A percentile compares a stretch with the other conserved stretches of the same genome.
These are phyloP conservation scores for Apiotrichum montevideense DNA, from an alignment of 1,284 basidiomycete species.

Conservation along the genomic window DNA sequence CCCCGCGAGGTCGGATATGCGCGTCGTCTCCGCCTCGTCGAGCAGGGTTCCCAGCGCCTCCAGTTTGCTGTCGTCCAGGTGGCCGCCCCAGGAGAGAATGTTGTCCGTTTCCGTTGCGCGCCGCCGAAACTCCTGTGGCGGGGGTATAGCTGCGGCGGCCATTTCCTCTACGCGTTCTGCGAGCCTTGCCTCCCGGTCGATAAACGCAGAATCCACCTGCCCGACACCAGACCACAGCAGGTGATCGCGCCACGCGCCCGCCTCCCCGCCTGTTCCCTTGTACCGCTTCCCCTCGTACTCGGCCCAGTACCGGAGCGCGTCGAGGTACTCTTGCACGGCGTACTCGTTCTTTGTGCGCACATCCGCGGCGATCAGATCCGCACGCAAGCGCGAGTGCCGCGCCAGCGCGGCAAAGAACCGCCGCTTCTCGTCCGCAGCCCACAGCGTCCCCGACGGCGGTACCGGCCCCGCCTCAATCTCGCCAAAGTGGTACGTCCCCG, in stretches of 20 bases:
- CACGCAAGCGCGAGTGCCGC: slow-evolving; percentile 60
- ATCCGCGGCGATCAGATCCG: slow-evolving; percentile 63
- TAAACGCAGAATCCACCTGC: no score
- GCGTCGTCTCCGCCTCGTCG: neutral
- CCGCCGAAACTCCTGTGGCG: no score
- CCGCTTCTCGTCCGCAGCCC: slow-evolving; percentile 62
- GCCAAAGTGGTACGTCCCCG: no score
- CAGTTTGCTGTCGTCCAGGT: no score
- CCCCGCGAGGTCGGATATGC: neutral
- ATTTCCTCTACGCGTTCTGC: no score
- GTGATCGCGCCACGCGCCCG: slow-evolving; percentile 13
- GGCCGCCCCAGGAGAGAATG: no score
- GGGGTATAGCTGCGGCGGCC: no score
- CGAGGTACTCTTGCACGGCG: slow-evolving; percentile 59
- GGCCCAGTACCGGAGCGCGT: slow-evolving; percentile 45
- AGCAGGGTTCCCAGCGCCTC: neutral
- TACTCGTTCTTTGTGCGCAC: slow-evolving; percentile 56
- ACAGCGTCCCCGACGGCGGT: slow-evolving; percentile 44
- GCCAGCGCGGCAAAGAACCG: slow-evolving; percentile 62
- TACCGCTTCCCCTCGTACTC: neutral
- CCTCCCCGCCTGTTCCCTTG: slow-evolving; percentile 36
- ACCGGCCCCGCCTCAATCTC: neutral
- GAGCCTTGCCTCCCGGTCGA: no score
- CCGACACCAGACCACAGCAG: slow-evolving; percentile 5
- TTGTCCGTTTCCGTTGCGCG: no score